Evolutionary conservation across 2,329 filamentous ascomycete genomes (phyloP), one percentile per base, ranked within the genome.

Genomic region (Botrytis medusae): DNA sequence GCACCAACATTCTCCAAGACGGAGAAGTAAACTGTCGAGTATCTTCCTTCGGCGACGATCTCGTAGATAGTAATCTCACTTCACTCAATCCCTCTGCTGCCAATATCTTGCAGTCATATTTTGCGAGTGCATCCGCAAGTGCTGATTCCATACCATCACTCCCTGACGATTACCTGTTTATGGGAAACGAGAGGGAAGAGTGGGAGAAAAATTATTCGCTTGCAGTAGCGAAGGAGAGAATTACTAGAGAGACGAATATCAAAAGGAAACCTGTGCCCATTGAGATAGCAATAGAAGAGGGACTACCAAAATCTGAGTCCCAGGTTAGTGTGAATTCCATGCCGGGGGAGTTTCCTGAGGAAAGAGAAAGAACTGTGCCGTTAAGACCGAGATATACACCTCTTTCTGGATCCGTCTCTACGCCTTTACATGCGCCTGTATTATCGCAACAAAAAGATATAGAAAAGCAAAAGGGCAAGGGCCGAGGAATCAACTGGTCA

Each of bases 401-500:
- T 44, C 4, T 29, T 44, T 29, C 34, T 54, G 25, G n/a, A 18
- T 34, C 18, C 22, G 4, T n/a, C 10, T 42, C 54, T 32, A 46
- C 29, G 14, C n/a, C 51, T 61, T n/a, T 22, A 14, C 22, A n/a
- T 10, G 25, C n/a, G 2, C 42, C 60, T 22, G 67, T 40, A 32
- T 62, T 63, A 22, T 29, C 71, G 18, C 62, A 25, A 42, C 74
- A 67, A 22, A 64, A 22, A 29, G 75, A 67, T 20, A 46, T 22
- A 42, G 75, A 67, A 22, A 67, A 32, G 57, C 29, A 46, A 5
- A 72, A 67, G 32, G 25, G 65, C 6, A 70, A 65, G 12, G 73
- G 74, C 34, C 78, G 74, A 75, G 75, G 76, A 6, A 74, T 78
- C 10, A 74, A 75, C 40, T 79, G 77, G 77, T 76, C 68, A 16